Conservation (phyloP, 208 protist genomes). For the Eutreptiella sp. region DNA sequence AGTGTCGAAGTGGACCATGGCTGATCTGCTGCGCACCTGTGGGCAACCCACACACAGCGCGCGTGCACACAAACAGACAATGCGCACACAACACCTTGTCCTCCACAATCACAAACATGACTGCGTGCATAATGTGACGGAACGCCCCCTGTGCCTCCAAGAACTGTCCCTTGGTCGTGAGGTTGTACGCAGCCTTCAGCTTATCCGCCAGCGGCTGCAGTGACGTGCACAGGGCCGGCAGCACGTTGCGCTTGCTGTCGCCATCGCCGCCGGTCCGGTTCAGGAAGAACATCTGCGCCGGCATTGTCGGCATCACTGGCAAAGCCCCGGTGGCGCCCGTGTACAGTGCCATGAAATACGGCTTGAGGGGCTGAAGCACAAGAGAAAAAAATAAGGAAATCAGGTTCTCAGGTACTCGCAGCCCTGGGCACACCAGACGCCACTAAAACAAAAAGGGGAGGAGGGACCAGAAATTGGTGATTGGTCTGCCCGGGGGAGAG, state of each 20-base stretch:
- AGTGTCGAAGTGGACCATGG: too few relatives aligned
- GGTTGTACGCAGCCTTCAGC: slow-evolving; percentile 62
- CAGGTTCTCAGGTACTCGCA: too few relatives aligned
- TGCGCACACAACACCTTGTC: too few relatives aligned
- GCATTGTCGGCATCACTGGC: slow-evolving; percentile 33
- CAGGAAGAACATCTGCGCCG: slow-evolving; percentile 44
- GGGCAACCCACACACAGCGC: too few relatives aligned
- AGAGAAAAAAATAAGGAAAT: too few relatives aligned
- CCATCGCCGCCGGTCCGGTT: slow-evolving; percentile 39
- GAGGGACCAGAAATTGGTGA: too few relatives aligned
- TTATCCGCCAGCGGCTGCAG: slow-evolving; percentile 58
- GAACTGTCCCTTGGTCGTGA: slow-evolving; percentile 82
- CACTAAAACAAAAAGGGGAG: too few relatives aligned
- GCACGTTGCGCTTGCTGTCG: slow-evolving; percentile 38
- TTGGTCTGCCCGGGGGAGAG: too few relatives aligned
- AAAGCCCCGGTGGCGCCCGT: slow-evolving; percentile 52
- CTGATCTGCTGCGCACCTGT: too few relatives aligned
- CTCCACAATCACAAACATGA: slow-evolving; percentile 66
- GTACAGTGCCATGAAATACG: slow-evolving; percentile 76
- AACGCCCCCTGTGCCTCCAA: slow-evolving; percentile 69
- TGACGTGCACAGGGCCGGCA: slow-evolving; percentile 49
- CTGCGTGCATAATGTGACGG: slow-evolving; percentile 58
- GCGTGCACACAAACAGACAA: too few relatives aligned
- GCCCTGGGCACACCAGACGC: too few relatives aligned
- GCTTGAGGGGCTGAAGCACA: slow-evolving; percentile 75